These are phyloP conservation scores for Sugiyamaella marilandica DNA, from an alignment of 805 yeast genomes.

Conservation along the genomic window DNA sequence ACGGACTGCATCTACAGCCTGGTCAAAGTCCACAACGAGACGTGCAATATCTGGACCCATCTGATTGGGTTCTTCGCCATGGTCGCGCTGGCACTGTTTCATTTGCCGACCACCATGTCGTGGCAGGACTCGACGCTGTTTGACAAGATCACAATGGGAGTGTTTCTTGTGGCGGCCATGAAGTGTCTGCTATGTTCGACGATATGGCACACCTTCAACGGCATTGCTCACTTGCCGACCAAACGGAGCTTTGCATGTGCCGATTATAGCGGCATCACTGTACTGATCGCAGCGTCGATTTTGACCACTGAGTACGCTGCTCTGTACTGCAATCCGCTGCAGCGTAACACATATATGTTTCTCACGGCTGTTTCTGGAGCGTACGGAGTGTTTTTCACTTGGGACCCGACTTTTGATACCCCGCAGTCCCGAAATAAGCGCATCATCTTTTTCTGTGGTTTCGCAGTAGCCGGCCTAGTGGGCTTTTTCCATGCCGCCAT, in stretches of 20 bases:
- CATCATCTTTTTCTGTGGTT: constrained; percentile 71
- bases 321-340: constrained; percentile 53
- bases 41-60: constrained; percentile 93
- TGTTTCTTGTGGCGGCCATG: constrained; percentile 67
- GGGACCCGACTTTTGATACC: constrained; percentile 88
- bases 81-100: constrained; percentile 50
- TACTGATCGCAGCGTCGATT: constrained; percentile 83
- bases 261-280: constrained; percentile 91
- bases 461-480: constrained; percentile 69
- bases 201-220: constrained; percentile 87
- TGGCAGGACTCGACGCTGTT: constrained; percentile 29
- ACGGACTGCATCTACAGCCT: constrained; percentile 55
- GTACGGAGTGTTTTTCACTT: constrained; percentile 72
- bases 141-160: constrained; percentile 51
- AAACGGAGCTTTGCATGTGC: constrained; percentile 83
- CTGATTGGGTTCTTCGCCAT: constrained; percentile 60
- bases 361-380: constrained; percentile 64
- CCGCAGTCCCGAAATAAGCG: constrained; percentile 80
- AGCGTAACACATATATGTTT: constrained; percentile 48
- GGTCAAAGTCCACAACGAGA: constrained; percentile 71
- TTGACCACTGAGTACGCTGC: constrained; percentile 80
- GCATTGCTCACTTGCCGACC: constrained; percentile 57
- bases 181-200: constrained; percentile 75
- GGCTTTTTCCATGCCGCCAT: constrained; percentile 54
- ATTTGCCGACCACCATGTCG: constrained; percentile 56